phyloP scores from a whole-genome alignment of 495 filamentous ascomycete genomes.

The Chlorociboria aeruginascens region DNA sequence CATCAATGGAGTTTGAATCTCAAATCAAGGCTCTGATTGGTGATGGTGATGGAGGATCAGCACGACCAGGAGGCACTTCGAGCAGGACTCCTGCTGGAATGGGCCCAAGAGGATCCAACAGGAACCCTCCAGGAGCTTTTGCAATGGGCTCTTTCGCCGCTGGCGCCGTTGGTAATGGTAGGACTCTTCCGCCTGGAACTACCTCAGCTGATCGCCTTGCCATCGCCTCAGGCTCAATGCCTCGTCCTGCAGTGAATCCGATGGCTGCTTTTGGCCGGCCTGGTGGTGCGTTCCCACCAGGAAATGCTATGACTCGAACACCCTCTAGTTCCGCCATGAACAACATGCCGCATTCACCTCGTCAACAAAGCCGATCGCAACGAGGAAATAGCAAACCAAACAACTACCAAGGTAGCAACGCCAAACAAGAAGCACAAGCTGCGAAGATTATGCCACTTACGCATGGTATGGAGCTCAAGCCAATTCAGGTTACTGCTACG shows the following conservation, averaged over 20 bases:
- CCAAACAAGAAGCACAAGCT: conserved; percentile 45
- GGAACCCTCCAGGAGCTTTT: conserved; percentile 30
- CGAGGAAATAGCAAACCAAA: conserved; percentile 54
- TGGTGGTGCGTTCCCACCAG: conserved; percentile 46
- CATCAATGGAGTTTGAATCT: conserved; percentile 76
- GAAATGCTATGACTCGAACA: conserved; percentile 32
- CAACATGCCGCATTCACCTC: conserved; percentile 26
- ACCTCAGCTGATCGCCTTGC: conserved; percentile 55
- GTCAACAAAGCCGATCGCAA: conserved; percentile 34
- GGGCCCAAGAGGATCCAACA: conserved; percentile 30
- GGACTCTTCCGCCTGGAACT: conserved; percentile 54
- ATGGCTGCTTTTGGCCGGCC: conserved; percentile 47
- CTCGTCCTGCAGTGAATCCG: conserved; percentile 38
- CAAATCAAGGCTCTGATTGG: conserved; percentile 83
- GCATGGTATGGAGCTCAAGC: conserved; percentile 64
- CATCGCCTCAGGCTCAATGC: conserved; percentile 25
- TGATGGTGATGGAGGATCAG: conserved; percentile 45
- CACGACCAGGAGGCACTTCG: conserved; percentile 47
- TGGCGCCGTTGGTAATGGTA: conserved; percentile 24
- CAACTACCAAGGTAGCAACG: conserved; percentile 32
- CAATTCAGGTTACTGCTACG: conserved; percentile 51
- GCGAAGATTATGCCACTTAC: conserved; percentile 86
- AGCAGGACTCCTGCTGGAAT: conserved; percentile 50
- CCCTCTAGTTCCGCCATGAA: conserved; percentile 36
- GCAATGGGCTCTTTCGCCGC: conserved; percentile 63